Conservation (phyloP, 805 yeast species). For the Starmerella potacharoeniae region DNA sequence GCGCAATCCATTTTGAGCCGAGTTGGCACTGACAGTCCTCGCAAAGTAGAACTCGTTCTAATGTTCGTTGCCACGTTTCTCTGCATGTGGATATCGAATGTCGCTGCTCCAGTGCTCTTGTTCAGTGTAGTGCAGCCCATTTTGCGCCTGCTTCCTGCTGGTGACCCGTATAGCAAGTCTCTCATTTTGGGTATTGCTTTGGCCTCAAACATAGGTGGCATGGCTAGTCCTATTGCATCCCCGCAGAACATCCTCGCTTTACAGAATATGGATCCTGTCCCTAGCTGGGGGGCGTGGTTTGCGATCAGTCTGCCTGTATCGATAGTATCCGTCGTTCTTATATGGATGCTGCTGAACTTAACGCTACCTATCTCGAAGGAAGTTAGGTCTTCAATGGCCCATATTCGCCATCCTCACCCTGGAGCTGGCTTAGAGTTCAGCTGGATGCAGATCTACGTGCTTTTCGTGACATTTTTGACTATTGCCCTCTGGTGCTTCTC, state of each 20-base stretch:
- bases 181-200: constrained; percentile 83
- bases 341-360: constrained; percentile 62
- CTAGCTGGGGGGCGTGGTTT: constrained; percentile 92
- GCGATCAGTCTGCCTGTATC: constrained; percentile 75
- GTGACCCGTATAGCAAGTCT: constrained; percentile 68
- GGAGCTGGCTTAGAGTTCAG: constrained; percentile 44
- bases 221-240: constrained; percentile 94
- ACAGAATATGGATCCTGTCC: constrained; percentile 72
- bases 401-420: constrained; percentile 37
- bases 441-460: constrained; percentile 62
- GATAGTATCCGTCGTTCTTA: constrained; percentile 44
- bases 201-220: constrained; percentile 90
- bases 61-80: constrained; percentile 80
- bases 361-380: constrained; percentile 44
- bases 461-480: constrained; percentile 54
- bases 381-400: constrained; percentile 40
- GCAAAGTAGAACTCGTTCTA: constrained; percentile 59
- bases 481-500: constrained; percentile 85
- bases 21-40: constrained; percentile 73
- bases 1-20: constrained; percentile 70
- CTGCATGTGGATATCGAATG: constrained; percentile 93
- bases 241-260: constrained; percentile 92
- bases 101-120: constrained; percentile 92
- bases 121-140: constrained; percentile 86
- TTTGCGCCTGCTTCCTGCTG: constrained; percentile 68